Conservation (phyloP, 2,329 filamentous ascomycete genomes). For the Hirsutella minnesotensis region DNA sequence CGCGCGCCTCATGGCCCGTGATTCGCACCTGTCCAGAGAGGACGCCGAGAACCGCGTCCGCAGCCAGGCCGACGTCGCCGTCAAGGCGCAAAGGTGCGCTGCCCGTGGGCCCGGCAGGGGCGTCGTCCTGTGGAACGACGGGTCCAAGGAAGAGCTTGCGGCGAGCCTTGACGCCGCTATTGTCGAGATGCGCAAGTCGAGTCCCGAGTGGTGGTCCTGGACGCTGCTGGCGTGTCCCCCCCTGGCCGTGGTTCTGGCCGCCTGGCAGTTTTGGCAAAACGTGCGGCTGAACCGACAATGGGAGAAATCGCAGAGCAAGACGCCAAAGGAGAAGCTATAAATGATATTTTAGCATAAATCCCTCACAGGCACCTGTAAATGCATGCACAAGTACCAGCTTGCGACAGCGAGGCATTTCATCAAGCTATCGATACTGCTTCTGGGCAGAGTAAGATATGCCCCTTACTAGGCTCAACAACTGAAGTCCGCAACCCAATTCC, state of each 20-base stretch:
- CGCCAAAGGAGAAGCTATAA: conserved; percentile 26
- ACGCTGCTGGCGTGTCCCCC: conserved; percentile 59
- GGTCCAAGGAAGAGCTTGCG: conserved; percentile 56
- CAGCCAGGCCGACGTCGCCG: conserved; percentile 75
- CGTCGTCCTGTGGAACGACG: conserved; percentile 86
- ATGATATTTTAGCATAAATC: no score
- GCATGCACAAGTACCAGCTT: no score
- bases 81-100: conserved; percentile 69
- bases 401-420: no score
- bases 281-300: conserved; percentile 57
- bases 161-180: conserved; percentile 56
- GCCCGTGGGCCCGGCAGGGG: conserved; percentile 53
- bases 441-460: no score
- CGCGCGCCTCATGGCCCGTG: conserved; percentile 59
- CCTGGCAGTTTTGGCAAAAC: conserved; percentile 65
- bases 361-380: no score
- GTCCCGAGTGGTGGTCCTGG: conserved; percentile 79
- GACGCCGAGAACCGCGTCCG: conserved; percentile 79
- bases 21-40: conserved; percentile 66
- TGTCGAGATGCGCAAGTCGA: conserved; percentile 44
- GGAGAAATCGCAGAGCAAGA: conserved; percentile 28
- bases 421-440: no score
- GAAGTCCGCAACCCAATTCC: no score
- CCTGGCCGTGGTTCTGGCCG: conserved; percentile 53
- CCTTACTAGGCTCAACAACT: no score